Evolutionary conservation across 805 yeast genomes (phyloP).

Genomic region (Candida khao-thaluensis): DNA sequence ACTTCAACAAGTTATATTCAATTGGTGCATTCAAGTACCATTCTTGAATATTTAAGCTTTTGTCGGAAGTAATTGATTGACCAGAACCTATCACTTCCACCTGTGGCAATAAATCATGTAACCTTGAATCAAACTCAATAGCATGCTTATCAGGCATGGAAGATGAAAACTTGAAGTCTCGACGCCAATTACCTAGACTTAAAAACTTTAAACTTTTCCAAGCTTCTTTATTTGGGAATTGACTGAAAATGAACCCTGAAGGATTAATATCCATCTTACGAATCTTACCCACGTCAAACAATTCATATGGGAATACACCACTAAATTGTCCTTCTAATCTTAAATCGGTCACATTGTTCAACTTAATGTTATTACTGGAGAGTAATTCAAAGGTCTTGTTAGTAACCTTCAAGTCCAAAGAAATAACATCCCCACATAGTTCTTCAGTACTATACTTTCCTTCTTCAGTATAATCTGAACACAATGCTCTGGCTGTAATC

Average conservation of each 20-base stretch:
- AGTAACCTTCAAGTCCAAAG: not conserved
- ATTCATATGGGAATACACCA: not conserved
- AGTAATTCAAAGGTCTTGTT: not conserved
- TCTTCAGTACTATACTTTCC: no score
- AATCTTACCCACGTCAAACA: not conserved
- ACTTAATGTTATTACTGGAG: not conserved
- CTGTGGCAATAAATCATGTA: no score
- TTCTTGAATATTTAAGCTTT: no score
- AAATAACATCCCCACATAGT: not conserved
- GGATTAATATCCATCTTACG: not conserved
- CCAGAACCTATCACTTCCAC: no score
- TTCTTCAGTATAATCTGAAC: no score
- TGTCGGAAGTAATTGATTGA: no score
- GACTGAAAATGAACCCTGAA: not conserved
- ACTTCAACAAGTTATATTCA: not conserved
- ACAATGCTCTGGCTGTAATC: no score
- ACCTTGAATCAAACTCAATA: no score
- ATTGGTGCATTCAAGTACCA: no score
- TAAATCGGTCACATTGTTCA: not conserved
- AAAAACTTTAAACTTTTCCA: not conserved
- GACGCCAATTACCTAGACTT: no score
- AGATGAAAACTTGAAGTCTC: no score
- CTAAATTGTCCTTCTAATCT: not conserved
- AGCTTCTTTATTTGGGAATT: not conserved
- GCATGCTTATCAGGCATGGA: no score